These are phyloP conservation scores for Zasmidium angulare DNA, from an alignment of 2,329 filamentous ascomycete genomes.

Conservation along the genomic window DNA sequence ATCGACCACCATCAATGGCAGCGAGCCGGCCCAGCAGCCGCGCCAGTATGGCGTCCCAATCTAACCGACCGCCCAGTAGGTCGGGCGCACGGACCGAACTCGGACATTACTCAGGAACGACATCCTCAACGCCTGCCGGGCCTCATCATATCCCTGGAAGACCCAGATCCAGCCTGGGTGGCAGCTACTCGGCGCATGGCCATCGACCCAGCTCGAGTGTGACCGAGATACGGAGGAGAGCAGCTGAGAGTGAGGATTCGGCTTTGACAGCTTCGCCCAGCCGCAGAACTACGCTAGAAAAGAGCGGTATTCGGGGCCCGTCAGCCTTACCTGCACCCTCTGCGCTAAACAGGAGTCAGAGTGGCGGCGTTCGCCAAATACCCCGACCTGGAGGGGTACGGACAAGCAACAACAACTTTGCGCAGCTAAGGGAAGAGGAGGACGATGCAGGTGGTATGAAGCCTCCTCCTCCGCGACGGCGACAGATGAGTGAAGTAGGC, in stretches of 20 bases:
- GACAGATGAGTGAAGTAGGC: slow-evolving; percentile 32
- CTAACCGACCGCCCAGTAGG: slow-evolving; percentile 35
- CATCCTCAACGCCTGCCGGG: slow-evolving; percentile 13
- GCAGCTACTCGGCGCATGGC: slow-evolving; percentile 47
- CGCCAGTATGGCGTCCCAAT: slow-evolving; percentile 49
- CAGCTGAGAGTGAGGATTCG: slow-evolving; percentile 33
- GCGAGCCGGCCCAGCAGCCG: slow-evolving; percentile 72
- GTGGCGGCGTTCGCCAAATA: not conserved
- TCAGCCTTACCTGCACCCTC: slow-evolving; percentile 16
- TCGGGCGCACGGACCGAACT: slow-evolving; percentile 46
- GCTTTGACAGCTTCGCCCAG: slow-evolving; percentile 12
- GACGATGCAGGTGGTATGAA: slow-evolving; percentile 42
- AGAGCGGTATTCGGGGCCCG: slow-evolving; percentile 18
- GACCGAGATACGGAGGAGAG: slow-evolving; percentile 29
- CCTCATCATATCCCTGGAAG: slow-evolving; percentile 42
- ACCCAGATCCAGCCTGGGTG: slow-evolving; percentile 69
- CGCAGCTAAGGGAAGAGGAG: slow-evolving; percentile 12
- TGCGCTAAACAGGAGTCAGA: slow-evolving; percentile 14
- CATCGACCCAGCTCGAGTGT: slow-evolving; percentile 30
- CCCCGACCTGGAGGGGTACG: slow-evolving; percentile 7
- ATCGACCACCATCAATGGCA: slow-evolving; percentile 24
- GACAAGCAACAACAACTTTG: slow-evolving; percentile 18
- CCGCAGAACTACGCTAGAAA: slow-evolving; percentile 24
- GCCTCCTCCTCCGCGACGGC: slow-evolving; percentile 46
- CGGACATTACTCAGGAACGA: slow-evolving; percentile 32